Percentiles rank a stretch among this genome's conserved stretches.
phyloP scores from a whole-genome alignment of 306 rosid species.

The Morella rubra region DNA sequence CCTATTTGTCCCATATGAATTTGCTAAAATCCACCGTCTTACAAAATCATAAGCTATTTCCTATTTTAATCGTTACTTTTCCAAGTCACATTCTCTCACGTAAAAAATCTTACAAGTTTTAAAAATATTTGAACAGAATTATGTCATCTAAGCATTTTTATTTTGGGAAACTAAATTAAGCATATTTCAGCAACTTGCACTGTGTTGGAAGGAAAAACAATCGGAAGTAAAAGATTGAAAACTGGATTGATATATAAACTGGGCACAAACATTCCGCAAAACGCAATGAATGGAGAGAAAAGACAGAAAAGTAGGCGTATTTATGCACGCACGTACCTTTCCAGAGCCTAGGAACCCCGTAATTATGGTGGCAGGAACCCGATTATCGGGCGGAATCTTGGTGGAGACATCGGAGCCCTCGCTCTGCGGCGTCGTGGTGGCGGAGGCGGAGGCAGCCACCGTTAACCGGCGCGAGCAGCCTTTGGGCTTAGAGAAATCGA shows the following conservation, averaged over 20 bases:
- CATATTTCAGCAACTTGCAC: not conserved
- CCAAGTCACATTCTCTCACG: not conserved
- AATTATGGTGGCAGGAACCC: conserved; percentile 87
- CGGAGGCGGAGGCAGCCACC: conserved; percentile 52
- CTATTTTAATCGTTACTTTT: not conserved
- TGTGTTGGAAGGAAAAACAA: not conserved
- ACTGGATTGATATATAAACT: not conserved
- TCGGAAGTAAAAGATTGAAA: not conserved
- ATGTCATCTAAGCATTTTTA: not conserved
- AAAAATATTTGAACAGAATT: not conserved
- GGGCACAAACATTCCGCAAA: too few relatives aligned
- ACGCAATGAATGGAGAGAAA: too few relatives aligned
- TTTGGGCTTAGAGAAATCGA: conserved; percentile 26
- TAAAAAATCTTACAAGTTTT: not conserved
- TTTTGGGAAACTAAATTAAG: not conserved
- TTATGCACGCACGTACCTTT: conserved; percentile 45
- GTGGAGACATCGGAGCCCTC: conserved; percentile 59
- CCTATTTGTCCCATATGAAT: not conserved
- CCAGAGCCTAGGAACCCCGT: conserved; percentile 97
- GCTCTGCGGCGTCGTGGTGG: conserved; percentile 55
- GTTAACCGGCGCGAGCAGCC: conserved; percentile 44
- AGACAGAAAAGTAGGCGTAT: too few relatives aligned
- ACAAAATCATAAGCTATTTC: not conserved
- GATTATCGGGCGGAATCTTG: conserved; percentile 65
- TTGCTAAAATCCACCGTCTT: not conserved